These are phyloP conservation scores for Penicillium paxilli DNA, from an alignment of 495 filamentous ascomycete genomes.

Conservation along the genomic window DNA sequence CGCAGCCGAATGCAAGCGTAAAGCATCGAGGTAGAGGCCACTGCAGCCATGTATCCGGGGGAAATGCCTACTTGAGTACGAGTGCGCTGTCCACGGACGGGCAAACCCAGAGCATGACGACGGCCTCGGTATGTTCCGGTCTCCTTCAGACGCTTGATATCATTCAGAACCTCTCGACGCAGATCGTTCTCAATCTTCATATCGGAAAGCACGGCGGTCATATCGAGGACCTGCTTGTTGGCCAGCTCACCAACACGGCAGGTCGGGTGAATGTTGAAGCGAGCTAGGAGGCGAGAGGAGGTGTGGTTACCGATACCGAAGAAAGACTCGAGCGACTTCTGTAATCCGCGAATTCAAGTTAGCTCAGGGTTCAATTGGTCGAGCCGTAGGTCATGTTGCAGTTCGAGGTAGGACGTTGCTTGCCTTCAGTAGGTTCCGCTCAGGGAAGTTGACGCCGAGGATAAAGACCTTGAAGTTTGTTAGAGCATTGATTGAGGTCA, in stretches of 20 bases:
- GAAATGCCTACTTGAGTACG: conserved; percentile 65
- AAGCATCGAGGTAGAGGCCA: not conserved
- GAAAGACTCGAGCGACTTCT: conserved; percentile 86
- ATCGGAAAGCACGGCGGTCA: conserved; percentile 80
- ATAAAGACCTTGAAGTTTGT: conserved; percentile 66
- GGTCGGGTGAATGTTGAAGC: conserved; percentile 79
- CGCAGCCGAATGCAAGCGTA: not conserved
- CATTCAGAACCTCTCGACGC: conserved; percentile 69
- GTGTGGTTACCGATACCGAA: conserved; percentile 80
- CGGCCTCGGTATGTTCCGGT: conserved; percentile 89
- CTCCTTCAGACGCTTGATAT: conserved; percentile 84
- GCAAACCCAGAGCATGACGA: conserved; percentile 85
- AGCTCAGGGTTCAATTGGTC: conserved; percentile 13
- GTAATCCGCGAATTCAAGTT: conserved; percentile 11
- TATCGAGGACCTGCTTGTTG: conserved; percentile 69
- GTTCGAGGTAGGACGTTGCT: conserved; percentile 19
- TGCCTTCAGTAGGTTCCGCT: conserved; percentile 79
- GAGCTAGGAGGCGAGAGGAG: conserved; percentile 75
- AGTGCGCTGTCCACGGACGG: conserved; percentile 85
- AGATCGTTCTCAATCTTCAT: conserved; percentile 96
- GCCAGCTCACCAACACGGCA: conserved; percentile 71
- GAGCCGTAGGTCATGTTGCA: conserved; percentile 4
- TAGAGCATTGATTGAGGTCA: not conserved
- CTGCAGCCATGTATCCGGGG: not conserved
- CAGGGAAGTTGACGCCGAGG: conserved; percentile 80